phyloP scores from a whole-genome alignment of 2,329 filamentous ascomycete species.

The Exophiala sideris region DNA sequence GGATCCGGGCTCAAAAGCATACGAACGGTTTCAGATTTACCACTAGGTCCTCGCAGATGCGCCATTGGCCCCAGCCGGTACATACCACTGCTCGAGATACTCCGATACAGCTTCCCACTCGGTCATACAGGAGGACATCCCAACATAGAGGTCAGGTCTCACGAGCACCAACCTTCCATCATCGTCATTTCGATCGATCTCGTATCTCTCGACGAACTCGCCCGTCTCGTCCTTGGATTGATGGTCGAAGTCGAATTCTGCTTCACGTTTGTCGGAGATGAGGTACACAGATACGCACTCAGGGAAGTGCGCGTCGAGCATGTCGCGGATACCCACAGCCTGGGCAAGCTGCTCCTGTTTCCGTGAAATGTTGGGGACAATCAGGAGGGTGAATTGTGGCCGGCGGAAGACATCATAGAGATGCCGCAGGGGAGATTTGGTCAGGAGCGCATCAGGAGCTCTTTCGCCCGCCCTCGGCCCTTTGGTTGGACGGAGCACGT shows the following conservation, averaged over 20 bases:
- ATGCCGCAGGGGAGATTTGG: background rate
- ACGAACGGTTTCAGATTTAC: no score
- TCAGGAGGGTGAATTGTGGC: background rate
- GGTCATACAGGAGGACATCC: background rate
- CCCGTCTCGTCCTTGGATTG: background rate
- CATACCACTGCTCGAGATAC: constrained; percentile 1
- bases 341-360: background rate
- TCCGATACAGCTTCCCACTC: background rate
- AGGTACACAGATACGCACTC: background rate
- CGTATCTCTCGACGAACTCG: background rate
- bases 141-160: constrained; percentile 1
- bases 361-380: background rate
- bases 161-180: background rate
- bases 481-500: background rate
- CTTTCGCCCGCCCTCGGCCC: background rate
- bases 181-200: background rate
- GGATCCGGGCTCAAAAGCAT: no score
- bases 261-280: background rate
- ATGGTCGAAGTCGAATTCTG: background rate
- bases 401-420: background rate
- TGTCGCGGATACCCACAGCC: background rate
- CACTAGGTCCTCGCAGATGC: no score
- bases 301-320: background rate
- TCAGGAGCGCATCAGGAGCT: background rate
- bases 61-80: no score